Conservation (phyloP, 1,284 basidiomycete genomes). For the Pascua guehoae region DNA sequence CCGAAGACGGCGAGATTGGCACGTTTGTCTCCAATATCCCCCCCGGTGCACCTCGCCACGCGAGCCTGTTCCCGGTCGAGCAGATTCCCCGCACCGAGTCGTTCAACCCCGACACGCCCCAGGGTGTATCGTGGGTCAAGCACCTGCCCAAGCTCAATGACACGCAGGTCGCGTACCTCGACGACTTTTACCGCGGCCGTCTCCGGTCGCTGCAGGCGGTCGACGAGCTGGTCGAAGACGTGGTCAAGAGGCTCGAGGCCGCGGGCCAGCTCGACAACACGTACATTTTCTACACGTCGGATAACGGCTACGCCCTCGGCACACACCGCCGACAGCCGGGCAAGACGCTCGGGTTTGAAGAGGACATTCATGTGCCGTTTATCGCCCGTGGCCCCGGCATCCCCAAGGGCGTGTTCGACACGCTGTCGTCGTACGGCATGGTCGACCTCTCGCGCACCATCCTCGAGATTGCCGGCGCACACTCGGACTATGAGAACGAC, state of each 20-base stretch:
- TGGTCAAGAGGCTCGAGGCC: conserved; percentile 29
- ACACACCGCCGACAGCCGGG: conserved; percentile 39
- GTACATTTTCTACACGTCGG: conserved; percentile 38
- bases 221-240: conserved; percentile 38
- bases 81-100: conserved; percentile 18
- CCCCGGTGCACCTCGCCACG: conserved; percentile 21
- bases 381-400: conserved; percentile 34
- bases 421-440: conserved; percentile 26
- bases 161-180: conserved; percentile 36
- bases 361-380: conserved; percentile 38
- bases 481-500: conserved; percentile 32
- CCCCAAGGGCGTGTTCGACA: conserved; percentile 21
- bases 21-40: too few relatives aligned
- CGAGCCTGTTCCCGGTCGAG: conserved; percentile 25
- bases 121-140: conserved; percentile 37
- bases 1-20: too few relatives aligned
- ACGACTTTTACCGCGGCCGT: conserved; percentile 39
- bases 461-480: conserved; percentile 37
- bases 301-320: conserved; percentile 42
- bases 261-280: conserved; percentile 38
- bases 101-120: conserved; percentile 30
- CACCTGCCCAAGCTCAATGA: conserved; percentile 31
- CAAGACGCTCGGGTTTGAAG: conserved; percentile 41
- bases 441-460: conserved; percentile 40
- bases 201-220: conserved; percentile 34